Base-by-base conservation (phyloP, 495 filamentous ascomycete species). In the Clavariopsis aquatica region DNA sequence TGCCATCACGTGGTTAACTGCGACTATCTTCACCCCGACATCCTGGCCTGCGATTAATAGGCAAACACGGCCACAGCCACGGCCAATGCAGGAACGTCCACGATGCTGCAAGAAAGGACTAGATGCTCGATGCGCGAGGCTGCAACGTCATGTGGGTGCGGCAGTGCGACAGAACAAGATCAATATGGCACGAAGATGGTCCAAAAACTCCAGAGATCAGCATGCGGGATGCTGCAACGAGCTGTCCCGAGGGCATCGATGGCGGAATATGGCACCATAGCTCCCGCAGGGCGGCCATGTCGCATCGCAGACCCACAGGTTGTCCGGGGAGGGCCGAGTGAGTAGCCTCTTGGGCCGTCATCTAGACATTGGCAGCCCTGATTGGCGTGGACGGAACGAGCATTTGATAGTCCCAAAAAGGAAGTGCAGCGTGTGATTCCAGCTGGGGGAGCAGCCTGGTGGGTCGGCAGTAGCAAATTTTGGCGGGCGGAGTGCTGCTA, bases 181-280 rank as follows among this genome's bases (percentile, higher is more conserved):
- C 47, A 51, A 51, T 9, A 28, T 22, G 7, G 20, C 26, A 28
- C 3, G 38, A 3, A 43, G 9, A 7, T 10, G 38, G 15, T 15
- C 15, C 5, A 2, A n/a, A 17, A n/a, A 43, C n/a, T 9, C 5
- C 5, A 43, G 38, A 2, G 38, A 17, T 5, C 6, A 28, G 22
- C 20, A n/a, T 15, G 8, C 47, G 22, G 26, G 8, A 10, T 28
- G 47, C 26, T 24, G 22, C n/a, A 28, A 23, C 26, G 47, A 51
- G 26, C 1, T 23, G 3, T 43, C 13, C 38, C 47, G n/a, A 28
- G 47, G 47, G 6, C 47, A 13, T 51, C 19, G 47, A 28, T 51
- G 47, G 26, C 26, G 47, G 47, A 51, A 51, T 51, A 51, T 51
- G 47, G 47, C 47, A n/a, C 47, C 47, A 51, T 51, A 51, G 47